Conservation (phyloP, 176 grass and related monocot species). For the Themeda triandra region DNA sequence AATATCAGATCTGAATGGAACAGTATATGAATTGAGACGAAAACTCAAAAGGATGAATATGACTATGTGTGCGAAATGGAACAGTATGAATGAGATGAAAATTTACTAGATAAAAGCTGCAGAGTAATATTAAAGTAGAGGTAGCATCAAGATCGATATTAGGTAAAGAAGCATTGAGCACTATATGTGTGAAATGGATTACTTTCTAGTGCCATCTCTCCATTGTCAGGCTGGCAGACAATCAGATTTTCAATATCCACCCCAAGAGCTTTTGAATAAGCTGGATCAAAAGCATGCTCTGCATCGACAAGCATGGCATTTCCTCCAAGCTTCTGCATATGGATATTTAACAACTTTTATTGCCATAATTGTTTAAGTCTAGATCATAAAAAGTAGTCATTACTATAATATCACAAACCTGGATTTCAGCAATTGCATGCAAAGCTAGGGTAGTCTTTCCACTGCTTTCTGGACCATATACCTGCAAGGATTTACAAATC, state of each 20-base stretch:
- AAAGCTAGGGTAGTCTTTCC: slow-evolving; percentile 97
- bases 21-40: background rate
- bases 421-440: slow-evolving; percentile 96
- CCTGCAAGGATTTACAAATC: slow-evolving; percentile 40
- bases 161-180: background rate
- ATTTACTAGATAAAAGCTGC: slow-evolving; percentile 1
- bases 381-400: background rate
- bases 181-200: slow-evolving; percentile 31
- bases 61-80: background rate
- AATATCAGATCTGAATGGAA: background rate
- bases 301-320: slow-evolving; percentile 99
- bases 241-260: slow-evolving; percentile 99
- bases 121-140: slow-evolving; percentile 12
- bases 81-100: background rate
- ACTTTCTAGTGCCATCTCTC: slow-evolving; percentile 99
- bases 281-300: slow-evolving; percentile 96
- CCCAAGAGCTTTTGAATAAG: slow-evolving; percentile 90
- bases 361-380: background rate
- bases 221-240: slow-evolving; percentile 97
- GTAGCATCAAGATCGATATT: background rate
- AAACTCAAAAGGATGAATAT: background rate
- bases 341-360: background rate
- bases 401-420: slow-evolving; percentile 47
- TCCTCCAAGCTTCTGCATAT: slow-evolving; percentile 88
- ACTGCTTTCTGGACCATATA: slow-evolving; percentile 94